Percentiles rank a stretch among this genome's conserved stretches.
Evolutionary conservation across 2,329 filamentous ascomycete species (phyloP).

Genomic region (Fusarium globosum): DNA sequence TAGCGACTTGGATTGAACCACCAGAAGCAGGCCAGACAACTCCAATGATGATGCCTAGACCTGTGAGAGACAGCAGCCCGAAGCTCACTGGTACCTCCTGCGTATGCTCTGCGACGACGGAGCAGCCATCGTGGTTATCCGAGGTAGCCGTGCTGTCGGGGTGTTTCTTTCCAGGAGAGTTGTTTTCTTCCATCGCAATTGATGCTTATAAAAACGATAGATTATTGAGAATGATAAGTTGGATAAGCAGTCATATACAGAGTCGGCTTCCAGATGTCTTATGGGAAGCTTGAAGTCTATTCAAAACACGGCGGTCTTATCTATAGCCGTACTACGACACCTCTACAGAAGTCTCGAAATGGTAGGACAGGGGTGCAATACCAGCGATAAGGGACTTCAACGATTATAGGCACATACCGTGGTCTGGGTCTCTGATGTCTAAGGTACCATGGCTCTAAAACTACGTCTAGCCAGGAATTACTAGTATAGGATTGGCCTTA

Average conservation of each 20-base stretch:
- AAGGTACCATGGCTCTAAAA: not conserved
- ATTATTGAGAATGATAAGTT: not conserved
- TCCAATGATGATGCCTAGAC: not conserved
- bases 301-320: not conserved
- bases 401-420: not conserved
- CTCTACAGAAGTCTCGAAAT: accelerated
- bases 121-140: not conserved
- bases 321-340: not conserved
- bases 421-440: not conserved
- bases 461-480: not conserved
- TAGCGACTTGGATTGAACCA: not conserved
- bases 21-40: not conserved
- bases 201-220: too few species aligned
- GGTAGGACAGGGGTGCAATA: too few species aligned
- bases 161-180: accelerated
- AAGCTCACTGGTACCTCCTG: not conserved
- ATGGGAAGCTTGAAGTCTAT: too few species aligned
- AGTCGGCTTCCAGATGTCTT: not conserved
- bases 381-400: not conserved
- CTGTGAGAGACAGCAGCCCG: accelerated
- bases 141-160: accelerated
- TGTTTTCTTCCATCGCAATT: not conserved
- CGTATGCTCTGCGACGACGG: not conserved
- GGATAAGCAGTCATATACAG: too few species aligned
- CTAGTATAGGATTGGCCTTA: not conserved